Evolutionary conservation across 2,329 filamentous ascomycete species (phyloP).

Genomic region (Cercospora beticola): DNA sequence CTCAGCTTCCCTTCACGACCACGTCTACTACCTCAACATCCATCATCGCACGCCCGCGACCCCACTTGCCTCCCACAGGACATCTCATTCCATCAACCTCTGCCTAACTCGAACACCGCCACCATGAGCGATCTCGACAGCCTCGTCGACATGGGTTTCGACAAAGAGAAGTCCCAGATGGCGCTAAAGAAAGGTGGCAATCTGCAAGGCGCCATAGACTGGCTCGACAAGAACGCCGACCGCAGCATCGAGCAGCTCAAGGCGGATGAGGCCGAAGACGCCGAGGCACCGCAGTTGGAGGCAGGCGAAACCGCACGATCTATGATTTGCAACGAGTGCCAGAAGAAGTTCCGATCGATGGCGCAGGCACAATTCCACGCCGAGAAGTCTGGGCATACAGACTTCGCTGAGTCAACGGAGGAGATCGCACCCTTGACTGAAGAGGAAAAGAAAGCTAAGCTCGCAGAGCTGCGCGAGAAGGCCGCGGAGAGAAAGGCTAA

Average conservation of each 20-base stretch:
- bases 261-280: conserved; percentile 40
- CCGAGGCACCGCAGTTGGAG: conserved; percentile 60
- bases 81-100: conserved; percentile 17
- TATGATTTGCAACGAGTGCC: conserved; percentile 90
- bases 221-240: conserved; percentile 90
- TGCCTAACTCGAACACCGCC: conserved; percentile 37
- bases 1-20: not conserved
- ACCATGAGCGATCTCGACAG: conserved; percentile 55
- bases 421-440: conserved; percentile 88
- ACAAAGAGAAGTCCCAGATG: conserved; percentile 74
- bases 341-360: conserved; percentile 81
- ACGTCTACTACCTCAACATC: not conserved
- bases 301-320: conserved; percentile 72
- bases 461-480: conserved; percentile 71
- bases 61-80: too few relatives aligned
- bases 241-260: conserved; percentile 81
- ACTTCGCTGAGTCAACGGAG: conserved; percentile 92
- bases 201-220: conserved; percentile 81
- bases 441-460: conserved; percentile 80
- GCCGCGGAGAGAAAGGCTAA: conserved; percentile 70
- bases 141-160: conserved; percentile 73
- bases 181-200: conserved; percentile 82
- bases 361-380: conserved; percentile 87
- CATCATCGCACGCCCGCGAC: not conserved
- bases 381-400: conserved; percentile 81